phyloP scores from a whole-genome alignment of 139 green algal species.

The Yamagishiella unicocca region DNA sequence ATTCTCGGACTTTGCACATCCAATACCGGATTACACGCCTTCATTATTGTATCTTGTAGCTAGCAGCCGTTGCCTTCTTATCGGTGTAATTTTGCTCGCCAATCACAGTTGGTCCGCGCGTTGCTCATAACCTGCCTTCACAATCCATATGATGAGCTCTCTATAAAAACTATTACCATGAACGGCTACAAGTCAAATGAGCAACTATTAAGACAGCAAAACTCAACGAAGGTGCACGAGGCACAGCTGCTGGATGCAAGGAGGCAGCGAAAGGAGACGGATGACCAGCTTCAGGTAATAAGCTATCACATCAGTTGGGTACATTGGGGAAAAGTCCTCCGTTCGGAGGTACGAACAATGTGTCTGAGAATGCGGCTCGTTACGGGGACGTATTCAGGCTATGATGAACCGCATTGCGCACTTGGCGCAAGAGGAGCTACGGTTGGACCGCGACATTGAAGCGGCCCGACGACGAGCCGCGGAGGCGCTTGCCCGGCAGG shows the following conservation, averaged over 20 bases:
- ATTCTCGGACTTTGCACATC: too few relatives aligned
- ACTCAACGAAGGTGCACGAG: slow-evolving; percentile 3
- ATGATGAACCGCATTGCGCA: slow-evolving; percentile 49
- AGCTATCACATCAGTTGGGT: background rate
- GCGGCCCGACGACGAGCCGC: slow-evolving; percentile 10
- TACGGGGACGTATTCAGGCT: background rate
- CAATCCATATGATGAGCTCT: too few relatives aligned
- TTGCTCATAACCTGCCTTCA: too few relatives aligned
- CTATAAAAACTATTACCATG: too few relatives aligned
- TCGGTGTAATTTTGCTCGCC: too few relatives aligned
- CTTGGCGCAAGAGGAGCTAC: slow-evolving; percentile 41
- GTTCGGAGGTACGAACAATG: too few relatives aligned
- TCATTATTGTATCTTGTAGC: too few relatives aligned
- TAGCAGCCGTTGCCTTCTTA: too few relatives aligned
- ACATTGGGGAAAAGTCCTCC: too few relatives aligned
- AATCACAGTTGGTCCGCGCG: too few relatives aligned
- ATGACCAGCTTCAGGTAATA: slow-evolving; percentile 39
- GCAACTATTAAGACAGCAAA: background rate
- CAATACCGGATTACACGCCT: too few relatives aligned
- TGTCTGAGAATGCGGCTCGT: too few relatives aligned
- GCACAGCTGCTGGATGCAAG: slow-evolving; percentile 14
- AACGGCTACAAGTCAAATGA: background rate
- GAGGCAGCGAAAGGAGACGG: slow-evolving; percentile 25
- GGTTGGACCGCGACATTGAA: slow-evolving; percentile 41
- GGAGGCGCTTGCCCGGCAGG: slow-evolving; percentile 25